Base-by-base conservation (phyloP, 768 basidiomycete genomes). In the Boletales sp. region DNA sequence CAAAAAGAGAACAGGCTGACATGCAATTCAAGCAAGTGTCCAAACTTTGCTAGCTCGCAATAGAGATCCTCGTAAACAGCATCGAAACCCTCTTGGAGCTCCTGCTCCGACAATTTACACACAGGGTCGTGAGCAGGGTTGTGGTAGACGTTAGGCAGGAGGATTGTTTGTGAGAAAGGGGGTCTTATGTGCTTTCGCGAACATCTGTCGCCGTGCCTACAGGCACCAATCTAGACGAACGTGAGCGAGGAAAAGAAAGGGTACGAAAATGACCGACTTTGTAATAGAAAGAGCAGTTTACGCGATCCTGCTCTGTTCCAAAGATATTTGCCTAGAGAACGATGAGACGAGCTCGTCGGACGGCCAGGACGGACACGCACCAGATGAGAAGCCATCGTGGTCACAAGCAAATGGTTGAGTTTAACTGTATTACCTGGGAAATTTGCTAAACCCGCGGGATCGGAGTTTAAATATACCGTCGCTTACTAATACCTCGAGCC, bases 271-370 rank as follows among this genome's bases (percentile, higher is more conserved):
- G 29, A 68, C 80, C 31, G 54, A 89, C 89, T 74, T 95, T 95
- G 76, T 95, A 94, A 73, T 97, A 98, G 75, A 99, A 98, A 1
- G 94, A 97, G 66, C 95, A 99, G 67, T 99, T 99, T 55, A 99
- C 95, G 60, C 94, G 86, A 66, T 91, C 89, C 69, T 91, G 90
- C 69, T 92, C 90, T 54, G 90, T 94, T 57, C 91, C 91, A 61
- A 95, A 97, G 67, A 97, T 97, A 54, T 94, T 94, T 53, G 94
- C 93, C 85, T 94, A 51, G 8, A 40, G 11, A 44, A 27, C 32
- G 30, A 13, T 53, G 32, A 53, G 53, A 56, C 32, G 31, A 10
- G 43, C 34, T 34, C 15, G 34, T 5, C 19, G 34, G 31, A 21
- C 43, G 5, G 15, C 17, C 41, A 35, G 29, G 40, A 47, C 12